phyloP scores from a whole-genome alignment of 2,329 filamentous ascomycete genomes.

The Fusarium siculi region DNA sequence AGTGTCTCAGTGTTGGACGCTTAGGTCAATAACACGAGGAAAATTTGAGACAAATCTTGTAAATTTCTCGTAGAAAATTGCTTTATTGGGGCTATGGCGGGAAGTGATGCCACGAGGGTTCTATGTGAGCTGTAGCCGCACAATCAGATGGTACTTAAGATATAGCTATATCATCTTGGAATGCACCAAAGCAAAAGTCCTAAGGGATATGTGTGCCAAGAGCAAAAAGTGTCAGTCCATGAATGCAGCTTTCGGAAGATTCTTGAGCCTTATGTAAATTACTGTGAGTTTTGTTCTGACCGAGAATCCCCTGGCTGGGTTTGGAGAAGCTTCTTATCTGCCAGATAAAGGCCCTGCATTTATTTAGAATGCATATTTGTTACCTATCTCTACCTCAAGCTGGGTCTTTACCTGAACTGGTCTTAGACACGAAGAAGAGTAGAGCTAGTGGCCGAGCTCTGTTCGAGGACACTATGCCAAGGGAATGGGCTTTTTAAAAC shows the following conservation, averaged over 20 bases:
- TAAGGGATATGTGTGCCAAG: neutral
- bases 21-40: neutral
- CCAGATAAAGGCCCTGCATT: neutral
- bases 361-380: neutral
- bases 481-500: neutral
- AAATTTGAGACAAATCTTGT: too few species aligned
- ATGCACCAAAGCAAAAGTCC: neutral
- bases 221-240: too few species aligned
- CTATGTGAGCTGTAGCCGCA: neutral
- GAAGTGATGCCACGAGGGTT: neutral
- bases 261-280: too few species aligned
- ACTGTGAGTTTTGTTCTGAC: neutral
- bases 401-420: neutral
- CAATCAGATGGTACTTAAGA: too few species aligned
- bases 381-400: neutral
- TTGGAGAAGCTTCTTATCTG: neutral
- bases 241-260: neutral
- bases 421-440: neutral
- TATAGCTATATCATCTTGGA: too few species aligned
- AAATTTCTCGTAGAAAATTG: neutral
- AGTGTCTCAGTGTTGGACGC: neutral
- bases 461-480: neutral
- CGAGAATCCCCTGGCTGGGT: neutral
- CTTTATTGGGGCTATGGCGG: fast-evolving
- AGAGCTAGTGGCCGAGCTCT: neutral